These are phyloP conservation scores for Calocybe indica DNA, from an alignment of 768 basidiomycete genomes.

Conservation along the genomic window DNA sequence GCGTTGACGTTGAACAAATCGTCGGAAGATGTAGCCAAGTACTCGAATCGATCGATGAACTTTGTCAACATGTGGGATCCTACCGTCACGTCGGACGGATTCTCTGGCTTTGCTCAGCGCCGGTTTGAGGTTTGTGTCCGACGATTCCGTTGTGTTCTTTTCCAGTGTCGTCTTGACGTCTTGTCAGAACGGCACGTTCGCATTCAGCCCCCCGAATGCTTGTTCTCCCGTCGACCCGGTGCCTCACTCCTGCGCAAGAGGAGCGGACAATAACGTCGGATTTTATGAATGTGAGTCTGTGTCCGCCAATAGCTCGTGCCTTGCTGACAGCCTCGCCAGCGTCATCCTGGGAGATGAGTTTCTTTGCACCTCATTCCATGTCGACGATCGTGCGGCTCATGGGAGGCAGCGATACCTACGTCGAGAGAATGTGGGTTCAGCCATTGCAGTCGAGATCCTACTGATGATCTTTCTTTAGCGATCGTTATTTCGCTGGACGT, in stretches of 20 bases:
- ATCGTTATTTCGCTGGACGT: constrained; percentile 38
- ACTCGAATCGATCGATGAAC: constrained; percentile 46
- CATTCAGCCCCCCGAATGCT: constrained; percentile 41
- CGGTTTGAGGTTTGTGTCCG: constrained; percentile 30
- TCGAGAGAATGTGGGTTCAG: constrained; percentile 31
- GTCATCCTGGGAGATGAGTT: constrained; percentile 50
- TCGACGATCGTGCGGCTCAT: constrained; percentile 38
- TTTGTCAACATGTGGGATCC: constrained; percentile 47
- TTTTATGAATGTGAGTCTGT: constrained; percentile 42
- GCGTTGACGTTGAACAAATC: constrained; percentile 34
- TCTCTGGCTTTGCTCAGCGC: constrained; percentile 40
- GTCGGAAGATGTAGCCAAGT: constrained; percentile 30
- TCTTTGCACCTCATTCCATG: constrained; percentile 48
- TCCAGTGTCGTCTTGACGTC: not conserved
- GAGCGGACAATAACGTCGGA: constrained; percentile 42
- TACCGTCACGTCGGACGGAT: constrained; percentile 37
- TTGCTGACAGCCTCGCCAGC: constrained; percentile 18
- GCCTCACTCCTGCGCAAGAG: constrained; percentile 41
- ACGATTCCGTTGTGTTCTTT: not conserved
- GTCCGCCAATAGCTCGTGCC: not conserved
- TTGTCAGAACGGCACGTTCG: constrained; percentile 42
- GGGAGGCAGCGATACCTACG: constrained; percentile 38
- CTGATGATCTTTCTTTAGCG: constrained; percentile 17
- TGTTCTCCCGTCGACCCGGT: constrained; percentile 45
- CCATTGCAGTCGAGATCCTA: not conserved